Evolutionary conservation across 495 filamentous ascomycete species (phyloP).

Genomic region (Penicillium coprophilum): DNA sequence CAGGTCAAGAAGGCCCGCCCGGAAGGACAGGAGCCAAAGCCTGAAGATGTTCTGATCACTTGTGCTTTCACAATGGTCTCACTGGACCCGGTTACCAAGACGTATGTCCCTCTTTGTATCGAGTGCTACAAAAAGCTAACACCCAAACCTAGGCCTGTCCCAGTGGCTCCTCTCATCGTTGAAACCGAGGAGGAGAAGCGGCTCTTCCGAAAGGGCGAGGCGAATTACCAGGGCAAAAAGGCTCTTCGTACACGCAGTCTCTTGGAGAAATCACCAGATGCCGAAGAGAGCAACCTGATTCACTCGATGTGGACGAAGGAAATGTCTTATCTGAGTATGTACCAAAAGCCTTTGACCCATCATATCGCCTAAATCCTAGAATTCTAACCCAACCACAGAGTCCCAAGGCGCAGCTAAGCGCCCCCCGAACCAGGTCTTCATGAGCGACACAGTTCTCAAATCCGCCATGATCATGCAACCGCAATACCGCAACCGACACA

Average conservation of each 20-base stretch:
- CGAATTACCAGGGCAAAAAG: constrained; percentile 74
- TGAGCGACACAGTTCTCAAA: constrained; percentile 65
- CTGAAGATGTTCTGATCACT: constrained; percentile 71
- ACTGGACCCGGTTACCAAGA: constrained; percentile 70
- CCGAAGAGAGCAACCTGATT: constrained; percentile 73
- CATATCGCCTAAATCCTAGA: background rate
- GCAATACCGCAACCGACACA: constrained; percentile 79
- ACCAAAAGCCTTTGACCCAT: background rate
- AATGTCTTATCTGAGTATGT: constrained; percentile 59
- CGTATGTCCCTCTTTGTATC: constrained; percentile 37
- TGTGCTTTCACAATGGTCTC: constrained; percentile 88
- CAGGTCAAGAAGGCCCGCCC: constrained; percentile 67
- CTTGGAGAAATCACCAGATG: constrained; percentile 70
- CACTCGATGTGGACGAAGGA: constrained; percentile 78
- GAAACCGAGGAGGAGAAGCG: constrained; percentile 71
- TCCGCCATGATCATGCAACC: constrained; percentile 85
- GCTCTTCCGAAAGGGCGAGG: constrained; percentile 68
- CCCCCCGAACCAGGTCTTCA: constrained; percentile 63
- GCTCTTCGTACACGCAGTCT: constrained; percentile 61
- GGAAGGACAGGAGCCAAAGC: constrained; percentile 55
- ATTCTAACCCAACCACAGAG: constrained; percentile 38
- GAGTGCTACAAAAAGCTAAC: constrained; percentile 12
- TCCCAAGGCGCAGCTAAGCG: constrained; percentile 56
- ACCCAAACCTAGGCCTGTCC: constrained; percentile 41
- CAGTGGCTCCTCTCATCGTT: constrained; percentile 57